phyloP scores from a whole-genome alignment of 768 basidiomycete genomes.

The Agaricus bisporus region DNA sequence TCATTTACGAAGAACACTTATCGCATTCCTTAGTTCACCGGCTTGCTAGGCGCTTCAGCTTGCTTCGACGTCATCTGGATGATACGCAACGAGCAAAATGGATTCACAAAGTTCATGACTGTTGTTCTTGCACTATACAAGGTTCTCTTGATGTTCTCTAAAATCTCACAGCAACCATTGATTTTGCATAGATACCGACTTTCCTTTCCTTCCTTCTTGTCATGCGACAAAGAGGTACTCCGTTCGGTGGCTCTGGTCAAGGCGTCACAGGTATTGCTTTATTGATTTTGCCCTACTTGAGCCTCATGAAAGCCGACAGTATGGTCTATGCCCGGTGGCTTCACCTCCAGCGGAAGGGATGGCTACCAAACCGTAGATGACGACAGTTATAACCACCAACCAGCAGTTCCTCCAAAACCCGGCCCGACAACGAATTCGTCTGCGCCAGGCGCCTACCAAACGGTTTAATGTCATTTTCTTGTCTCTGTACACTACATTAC shows the following conservation, averaged over 20 bases:
- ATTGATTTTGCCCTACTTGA: constrained; percentile 3
- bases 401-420: constrained; percentile 21
- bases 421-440: neutral
- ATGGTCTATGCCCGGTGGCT: constrained; percentile 76
- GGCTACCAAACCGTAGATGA: constrained; percentile 64
- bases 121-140: constrained; percentile 54
- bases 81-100: constrained; percentile 45
- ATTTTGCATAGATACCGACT: constrained; percentile 48
- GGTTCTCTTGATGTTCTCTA: constrained; percentile 23
- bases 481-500: constrained; percentile 4
- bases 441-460: constrained; percentile 38
- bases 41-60: constrained; percentile 51
- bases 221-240: constrained; percentile 52
- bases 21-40: constrained; percentile 47
- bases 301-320: constrained; percentile 31
- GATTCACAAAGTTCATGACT: constrained; percentile 49
- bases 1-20: constrained; percentile 1
- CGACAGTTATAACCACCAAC: constrained; percentile 28
- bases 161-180: neutral
- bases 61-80: constrained; percentile 73
- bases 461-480: constrained; percentile 21
- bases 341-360: constrained; percentile 47
- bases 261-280: constrained; percentile 49
- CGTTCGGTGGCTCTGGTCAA: constrained; percentile 40
- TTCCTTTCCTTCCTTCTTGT: constrained; percentile 42